These are phyloP conservation scores for Streptanthus diversifolius DNA, from an alignment of 345 rosid genomes.

Conservation along the genomic window DNA sequence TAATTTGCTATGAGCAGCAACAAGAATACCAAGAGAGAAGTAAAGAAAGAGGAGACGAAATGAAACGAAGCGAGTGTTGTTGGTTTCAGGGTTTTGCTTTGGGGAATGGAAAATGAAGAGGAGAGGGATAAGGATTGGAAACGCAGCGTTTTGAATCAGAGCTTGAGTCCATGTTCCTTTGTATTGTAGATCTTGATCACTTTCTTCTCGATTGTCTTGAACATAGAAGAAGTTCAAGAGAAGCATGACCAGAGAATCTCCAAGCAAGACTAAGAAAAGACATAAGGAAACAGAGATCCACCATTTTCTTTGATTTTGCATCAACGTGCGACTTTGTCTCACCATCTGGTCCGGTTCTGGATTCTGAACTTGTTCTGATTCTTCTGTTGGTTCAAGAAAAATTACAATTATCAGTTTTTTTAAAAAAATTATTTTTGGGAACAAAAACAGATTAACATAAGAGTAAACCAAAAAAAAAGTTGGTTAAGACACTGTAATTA, in stretches of 20 bases:
- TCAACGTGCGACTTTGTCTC: slow-evolving; percentile 5
- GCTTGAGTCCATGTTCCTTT: slow-evolving; percentile 38
- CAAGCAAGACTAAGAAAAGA: slow-evolving; percentile 7
- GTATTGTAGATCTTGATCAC: slow-evolving; percentile 28
- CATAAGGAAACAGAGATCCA: slow-evolving; percentile 26
- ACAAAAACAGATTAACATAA: too few species aligned
- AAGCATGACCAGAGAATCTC: slow-evolving; percentile 32
- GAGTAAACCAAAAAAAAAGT: background rate
- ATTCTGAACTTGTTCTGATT: slow-evolving; percentile 9
- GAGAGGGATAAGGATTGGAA: slow-evolving; percentile 31
- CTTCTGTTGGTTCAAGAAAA: background rate
- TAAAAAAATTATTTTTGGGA: background rate
- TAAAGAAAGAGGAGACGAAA: slow-evolving; percentile 28
- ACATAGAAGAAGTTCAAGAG: slow-evolving; percentile 31
- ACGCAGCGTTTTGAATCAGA: slow-evolving; percentile 31
- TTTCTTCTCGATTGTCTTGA: slow-evolving; percentile 23
- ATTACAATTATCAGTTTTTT: background rate
- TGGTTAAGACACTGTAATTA: background rate
- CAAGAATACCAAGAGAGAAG: slow-evolving; percentile 38
- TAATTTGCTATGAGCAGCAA: slow-evolving; percentile 32
- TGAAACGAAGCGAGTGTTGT: background rate
- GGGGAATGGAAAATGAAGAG: slow-evolving; percentile 23
- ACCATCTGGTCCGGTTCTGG: slow-evolving; percentile 25
- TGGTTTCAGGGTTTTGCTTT: slow-evolving; percentile 4
- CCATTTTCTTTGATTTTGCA: slow-evolving; percentile 11